Evolutionary conservation across 169 alveolate species (phyloP).

Genomic region (Plasmodium chabaudi): DNA sequence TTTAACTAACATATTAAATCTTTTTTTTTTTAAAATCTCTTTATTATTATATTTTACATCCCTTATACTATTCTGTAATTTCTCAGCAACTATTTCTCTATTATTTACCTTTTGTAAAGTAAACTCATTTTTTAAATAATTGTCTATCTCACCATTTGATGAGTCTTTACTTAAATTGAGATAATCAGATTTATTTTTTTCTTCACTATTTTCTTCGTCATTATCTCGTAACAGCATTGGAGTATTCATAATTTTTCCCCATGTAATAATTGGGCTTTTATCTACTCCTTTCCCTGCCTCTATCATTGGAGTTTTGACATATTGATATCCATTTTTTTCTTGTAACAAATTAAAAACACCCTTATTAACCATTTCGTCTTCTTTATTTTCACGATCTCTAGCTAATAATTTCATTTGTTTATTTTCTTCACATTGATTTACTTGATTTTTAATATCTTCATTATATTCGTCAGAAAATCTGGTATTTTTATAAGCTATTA

Average conservation of each 20-base stretch:
- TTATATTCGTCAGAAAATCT: constrained; percentile 74
- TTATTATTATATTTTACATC: constrained; percentile 47
- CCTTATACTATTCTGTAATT: constrained; percentile 49
- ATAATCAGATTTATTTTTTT: neutral
- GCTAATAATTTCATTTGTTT: constrained; percentile 44
- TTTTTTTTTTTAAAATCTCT: constrained; percentile 59
- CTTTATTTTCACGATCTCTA: constrained; percentile 67
- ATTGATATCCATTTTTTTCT: constrained; percentile 75
- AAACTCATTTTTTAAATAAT: constrained; percentile 51
- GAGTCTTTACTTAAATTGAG: neutral
- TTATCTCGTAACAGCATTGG: constrained; percentile 8
- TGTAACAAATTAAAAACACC: constrained; percentile 73
- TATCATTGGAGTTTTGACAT: constrained; percentile 80
- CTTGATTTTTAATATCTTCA: constrained; percentile 62
- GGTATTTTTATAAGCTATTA: constrained; percentile 74
- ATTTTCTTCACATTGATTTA: constrained; percentile 53
- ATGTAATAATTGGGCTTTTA: constrained; percentile 76
- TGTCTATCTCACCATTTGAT: neutral
- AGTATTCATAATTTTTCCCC: constrained; percentile 75
- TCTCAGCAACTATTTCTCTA: constrained; percentile 80
- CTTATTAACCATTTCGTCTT: constrained; percentile 76
- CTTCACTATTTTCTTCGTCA: constrained; percentile 4
- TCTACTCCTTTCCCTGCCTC: constrained; percentile 79
- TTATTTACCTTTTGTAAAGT: constrained; percentile 76
- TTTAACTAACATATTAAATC: constrained; percentile 20